These are phyloP conservation scores for Stentor roeselii DNA, from an alignment of 73 alveolate genomes.

Conservation along the genomic window DNA sequence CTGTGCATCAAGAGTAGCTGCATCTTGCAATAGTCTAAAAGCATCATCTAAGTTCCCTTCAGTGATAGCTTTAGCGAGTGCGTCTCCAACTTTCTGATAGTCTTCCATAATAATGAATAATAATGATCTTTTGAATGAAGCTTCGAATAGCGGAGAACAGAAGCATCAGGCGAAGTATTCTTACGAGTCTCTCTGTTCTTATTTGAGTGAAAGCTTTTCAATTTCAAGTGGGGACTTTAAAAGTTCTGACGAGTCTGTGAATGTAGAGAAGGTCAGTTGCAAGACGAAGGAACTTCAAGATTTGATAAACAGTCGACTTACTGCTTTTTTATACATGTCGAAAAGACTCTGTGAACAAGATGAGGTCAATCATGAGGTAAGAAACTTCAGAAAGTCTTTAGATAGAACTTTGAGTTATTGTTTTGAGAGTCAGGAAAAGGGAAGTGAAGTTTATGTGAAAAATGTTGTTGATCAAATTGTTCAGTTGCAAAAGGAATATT, in stretches of 20 bases:
- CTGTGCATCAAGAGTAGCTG: background rate
- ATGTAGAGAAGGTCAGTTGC: background rate
- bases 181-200: too few species aligned
- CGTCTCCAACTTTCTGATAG: slow-evolving; percentile 3
- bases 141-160: too few species aligned
- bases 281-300: background rate
- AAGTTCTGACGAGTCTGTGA: background rate
- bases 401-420: background rate
- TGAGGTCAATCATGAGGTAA: background rate
- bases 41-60: slow-evolving; percentile 11
- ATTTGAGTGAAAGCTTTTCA: background rate
- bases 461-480: background rate
- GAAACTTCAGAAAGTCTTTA: background rate
- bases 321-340: background rate
- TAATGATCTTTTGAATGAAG: too few species aligned
- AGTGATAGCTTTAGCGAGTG: background rate
- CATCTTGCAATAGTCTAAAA: background rate
- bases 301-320: background rate
- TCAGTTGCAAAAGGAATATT: background rate
- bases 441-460: background rate
- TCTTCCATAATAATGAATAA: too few species aligned
- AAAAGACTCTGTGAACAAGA: background rate
- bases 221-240: background rate
- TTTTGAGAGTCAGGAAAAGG: background rate
- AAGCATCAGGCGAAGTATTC: too few species aligned